phyloP scores from a whole-genome alignment of 169 alveolate genomes.

The Plasmodium sp. region DNA sequence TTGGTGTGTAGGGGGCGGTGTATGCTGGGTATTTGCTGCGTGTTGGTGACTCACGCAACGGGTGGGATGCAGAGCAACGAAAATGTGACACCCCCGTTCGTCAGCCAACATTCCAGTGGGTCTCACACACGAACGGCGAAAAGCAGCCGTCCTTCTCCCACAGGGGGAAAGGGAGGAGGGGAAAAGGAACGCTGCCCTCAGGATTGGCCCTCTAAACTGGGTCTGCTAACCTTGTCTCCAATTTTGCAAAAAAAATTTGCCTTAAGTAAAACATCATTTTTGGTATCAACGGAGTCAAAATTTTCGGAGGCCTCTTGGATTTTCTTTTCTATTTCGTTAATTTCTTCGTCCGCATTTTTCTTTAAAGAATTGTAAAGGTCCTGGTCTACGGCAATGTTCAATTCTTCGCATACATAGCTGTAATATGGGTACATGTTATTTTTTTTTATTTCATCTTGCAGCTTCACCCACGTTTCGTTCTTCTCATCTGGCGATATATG shows the following conservation, averaged over 20 bases:
- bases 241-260: conserved; percentile 89
- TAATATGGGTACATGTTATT: conserved; percentile 81
- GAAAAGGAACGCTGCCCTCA: too few species aligned
- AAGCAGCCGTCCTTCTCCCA: neutral
- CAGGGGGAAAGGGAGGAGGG: neutral
- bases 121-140: neutral
- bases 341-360: conserved; percentile 77
- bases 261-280: conserved; percentile 92
- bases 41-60: neutral
- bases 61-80: neutral
- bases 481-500: conserved; percentile 46
- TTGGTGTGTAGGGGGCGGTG: too few species aligned
- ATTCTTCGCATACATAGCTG: conserved; percentile 76
- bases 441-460: conserved; percentile 54
- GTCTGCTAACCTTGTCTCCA: conserved; percentile 81
- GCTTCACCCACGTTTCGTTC: conserved; percentile 19
- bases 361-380: conserved; percentile 72
- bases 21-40: too few species aligned
- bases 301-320: conserved; percentile 92
- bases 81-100: neutral
- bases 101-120: neutral
- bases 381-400: conserved; percentile 75
- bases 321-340: conserved; percentile 86
- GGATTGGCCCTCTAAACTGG: neutral
- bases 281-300: conserved; percentile 92